Base-by-base conservation (phyloP, 441 rosid species). In the Manihot esculenta region DNA sequence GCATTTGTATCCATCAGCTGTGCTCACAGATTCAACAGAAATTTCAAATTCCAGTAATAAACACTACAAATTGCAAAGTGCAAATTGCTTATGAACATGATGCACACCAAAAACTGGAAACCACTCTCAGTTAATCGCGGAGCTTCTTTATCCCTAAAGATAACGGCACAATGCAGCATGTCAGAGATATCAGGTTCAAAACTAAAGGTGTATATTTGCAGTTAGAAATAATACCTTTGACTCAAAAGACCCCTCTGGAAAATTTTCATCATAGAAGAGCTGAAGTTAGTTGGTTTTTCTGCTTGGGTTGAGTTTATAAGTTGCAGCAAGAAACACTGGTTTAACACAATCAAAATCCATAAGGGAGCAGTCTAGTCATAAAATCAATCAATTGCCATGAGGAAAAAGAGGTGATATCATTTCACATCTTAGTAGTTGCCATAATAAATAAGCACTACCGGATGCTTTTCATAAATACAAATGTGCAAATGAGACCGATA, bases 1-100 rank as follows among this genome's bases (percentile, higher is more conserved):
- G 98, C 92, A 84, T 89, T 91, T 80, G 99, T 94, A 72, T 94
- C 98, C 99, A 94, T 92, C 79, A 94, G 83, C 99, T 94, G 89
- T 61, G 73, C 49, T 21, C 62, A 70, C 20, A 64, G 8, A 61
- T 64, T 65, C 66, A 53, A 73, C 64, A 74, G 50, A 75, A 77
- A 77, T 26, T 68, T 51, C 66, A 44, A 77, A 62, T 69, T 62
- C 61, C 47, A 71, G 60, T 45, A 60, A 62, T 57, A 35, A 17
- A 59, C 47, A 66, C 75, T 26, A 48, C 38, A 7, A 33, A 33
- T 33, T 33, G 56, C 55, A 53, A 80, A 68, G 45, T 66, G 59
- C 30, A 77, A 72, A 72, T 38, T 61, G 33, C 71, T 58, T 59
- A 48, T 78, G 66, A 76, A 72, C 42, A 58, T 51, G 33, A 70